Evolutionary conservation across 176 grass and related monocot genomes (phyloP).

Genomic region (Triticum dicoccoides): DNA sequence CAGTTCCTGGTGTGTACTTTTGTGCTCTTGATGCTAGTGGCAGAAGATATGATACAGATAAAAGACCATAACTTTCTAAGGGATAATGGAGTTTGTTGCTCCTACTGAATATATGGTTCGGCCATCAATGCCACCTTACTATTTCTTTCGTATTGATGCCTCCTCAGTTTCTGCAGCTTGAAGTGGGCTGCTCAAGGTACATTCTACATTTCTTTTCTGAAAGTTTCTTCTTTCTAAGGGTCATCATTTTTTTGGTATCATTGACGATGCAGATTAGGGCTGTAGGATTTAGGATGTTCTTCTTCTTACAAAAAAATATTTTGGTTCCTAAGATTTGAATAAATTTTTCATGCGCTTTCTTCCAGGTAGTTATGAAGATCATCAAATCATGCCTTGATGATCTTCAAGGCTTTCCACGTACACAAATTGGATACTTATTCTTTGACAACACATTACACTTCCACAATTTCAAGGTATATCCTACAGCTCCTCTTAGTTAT

Average conservation of each 20-base stretch:
- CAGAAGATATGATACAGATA: constrained; percentile 76
- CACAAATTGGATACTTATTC: constrained; percentile 94
- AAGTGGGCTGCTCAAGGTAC: constrained; percentile 83
- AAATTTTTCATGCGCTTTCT: constrained; percentile 8
- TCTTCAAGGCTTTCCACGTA: constrained; percentile 73
- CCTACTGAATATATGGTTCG: constrained; percentile 98
- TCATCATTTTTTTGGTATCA: not conserved
- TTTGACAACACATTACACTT: constrained; percentile 93
- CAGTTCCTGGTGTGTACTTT: constrained; percentile 81
- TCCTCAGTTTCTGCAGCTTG: constrained; percentile 41
- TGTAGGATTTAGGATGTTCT: not conserved
- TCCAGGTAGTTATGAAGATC: constrained; percentile 78
- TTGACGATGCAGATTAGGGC: not conserved
- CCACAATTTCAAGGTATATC: constrained; percentile 74
- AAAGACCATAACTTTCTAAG: constrained; percentile 87
- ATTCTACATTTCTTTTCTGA: constrained; percentile 3
- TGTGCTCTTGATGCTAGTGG: constrained; percentile 78
- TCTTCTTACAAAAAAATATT: not conserved
- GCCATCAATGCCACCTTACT: constrained; percentile 79
- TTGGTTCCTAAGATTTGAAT: not conserved
- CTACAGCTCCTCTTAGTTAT: not conserved
- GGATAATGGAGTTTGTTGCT: constrained; percentile 96
- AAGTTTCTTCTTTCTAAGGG: not conserved
- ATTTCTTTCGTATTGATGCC: not conserved
- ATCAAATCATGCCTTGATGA: constrained; percentile 89